These are phyloP conservation scores for Paramecium bursaria DNA, from an alignment of 73 alveolate genomes.

Conservation along the genomic window DNA sequence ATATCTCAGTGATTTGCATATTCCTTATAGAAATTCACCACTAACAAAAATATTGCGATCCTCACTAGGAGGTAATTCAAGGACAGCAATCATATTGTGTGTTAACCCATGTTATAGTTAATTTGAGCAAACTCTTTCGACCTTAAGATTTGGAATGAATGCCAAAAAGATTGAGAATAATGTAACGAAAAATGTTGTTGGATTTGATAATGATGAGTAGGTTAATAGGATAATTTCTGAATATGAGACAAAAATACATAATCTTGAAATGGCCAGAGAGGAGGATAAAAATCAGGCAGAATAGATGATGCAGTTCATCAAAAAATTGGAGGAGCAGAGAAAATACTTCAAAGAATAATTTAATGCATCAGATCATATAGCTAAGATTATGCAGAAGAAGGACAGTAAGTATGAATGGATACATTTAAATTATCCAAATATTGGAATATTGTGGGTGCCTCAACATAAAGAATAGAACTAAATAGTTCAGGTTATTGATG, in stretches of 20 bases:
- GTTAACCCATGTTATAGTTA: conserved; percentile 84
- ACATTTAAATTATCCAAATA: conserved; percentile 34
- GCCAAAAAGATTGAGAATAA: conserved; percentile 96
- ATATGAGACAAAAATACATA: conserved; percentile 71
- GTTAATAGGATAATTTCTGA: conserved; percentile 66
- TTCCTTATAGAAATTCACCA: conserved; percentile 70
- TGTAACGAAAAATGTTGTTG: conserved; percentile 76
- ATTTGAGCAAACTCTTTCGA: conserved; percentile 64
- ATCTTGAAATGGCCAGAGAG: conserved; percentile 67
- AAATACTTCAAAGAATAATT: conserved; percentile 30
- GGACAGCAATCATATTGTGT: conserved; percentile 75
- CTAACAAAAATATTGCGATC: conserved; percentile 66
- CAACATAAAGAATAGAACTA: background rate
- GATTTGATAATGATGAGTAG: conserved; percentile 73
- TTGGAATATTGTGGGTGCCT: conserved; percentile 44
- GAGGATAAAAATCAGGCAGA: conserved; percentile 39
- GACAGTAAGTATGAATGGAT: conserved; percentile 7
- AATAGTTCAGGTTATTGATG: too few relatives aligned
- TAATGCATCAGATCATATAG: conserved; percentile 24
- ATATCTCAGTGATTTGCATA: conserved; percentile 61
- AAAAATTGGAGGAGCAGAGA: conserved; percentile 47
- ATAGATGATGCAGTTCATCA: conserved; percentile 18
- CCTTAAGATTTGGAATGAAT: conserved; percentile 86
- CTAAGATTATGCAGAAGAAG: background rate
- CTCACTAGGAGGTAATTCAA: conserved; percentile 72